Conservation (phyloP, 2,329 filamentous ascomycete species). For the Pseudogymnoascus sp. region DNA sequence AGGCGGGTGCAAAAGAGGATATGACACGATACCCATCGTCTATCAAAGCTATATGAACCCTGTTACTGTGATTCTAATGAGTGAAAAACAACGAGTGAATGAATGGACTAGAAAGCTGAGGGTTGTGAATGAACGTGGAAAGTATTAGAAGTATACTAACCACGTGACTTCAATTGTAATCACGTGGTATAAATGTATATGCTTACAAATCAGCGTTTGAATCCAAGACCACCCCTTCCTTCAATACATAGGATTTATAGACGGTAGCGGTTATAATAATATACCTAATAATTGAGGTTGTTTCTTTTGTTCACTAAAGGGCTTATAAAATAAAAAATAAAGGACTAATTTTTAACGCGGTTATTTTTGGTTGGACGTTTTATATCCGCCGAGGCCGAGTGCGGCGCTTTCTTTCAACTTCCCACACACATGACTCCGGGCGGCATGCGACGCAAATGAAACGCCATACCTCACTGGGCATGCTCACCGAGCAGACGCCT, state of each 20-base stretch:
- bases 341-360: background rate
- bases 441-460: background rate
- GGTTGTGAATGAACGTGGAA: background rate
- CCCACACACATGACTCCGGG: background rate
- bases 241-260: background rate
- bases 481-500: background rate
- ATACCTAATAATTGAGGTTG: background rate
- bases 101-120: background rate
- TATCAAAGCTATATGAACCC: background rate
- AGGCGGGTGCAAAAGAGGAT: slow-evolving; percentile 1
- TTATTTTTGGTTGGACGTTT: background rate
- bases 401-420: background rate
- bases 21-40: background rate
- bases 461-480: background rate
- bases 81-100: background rate
- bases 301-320: background rate
- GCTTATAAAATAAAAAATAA: background rate
- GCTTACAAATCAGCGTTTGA: background rate
- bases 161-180: background rate
- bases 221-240: background rate
- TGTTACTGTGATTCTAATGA: background rate
- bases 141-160: background rate
- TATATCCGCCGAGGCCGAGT: background rate
- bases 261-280: background rate
- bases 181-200: background rate